Conservation (phyloP, 2,329 filamentous ascomycete species). For the Fusarium tricinctum region DNA sequence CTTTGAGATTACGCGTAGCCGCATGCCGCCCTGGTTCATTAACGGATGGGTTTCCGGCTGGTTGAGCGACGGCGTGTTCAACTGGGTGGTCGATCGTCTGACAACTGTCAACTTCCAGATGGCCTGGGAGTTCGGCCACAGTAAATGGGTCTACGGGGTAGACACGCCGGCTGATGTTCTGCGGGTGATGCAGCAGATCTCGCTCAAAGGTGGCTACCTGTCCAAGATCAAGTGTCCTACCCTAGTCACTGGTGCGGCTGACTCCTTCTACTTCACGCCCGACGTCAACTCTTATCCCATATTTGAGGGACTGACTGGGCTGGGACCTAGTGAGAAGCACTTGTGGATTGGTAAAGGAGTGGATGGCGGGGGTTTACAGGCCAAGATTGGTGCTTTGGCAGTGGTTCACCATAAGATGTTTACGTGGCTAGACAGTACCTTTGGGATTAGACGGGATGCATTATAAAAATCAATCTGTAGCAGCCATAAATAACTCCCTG, state of each 20-base stretch:
- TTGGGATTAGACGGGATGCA: conserved; percentile 30
- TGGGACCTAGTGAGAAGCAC: conserved; percentile 34
- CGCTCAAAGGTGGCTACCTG: conserved; percentile 40
- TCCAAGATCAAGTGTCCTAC: conserved; percentile 48
- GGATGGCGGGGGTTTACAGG: conserved; percentile 35
- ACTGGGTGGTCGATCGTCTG: conserved; percentile 42
- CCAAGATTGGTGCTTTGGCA: conserved; percentile 46
- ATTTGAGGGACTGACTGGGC: conserved; percentile 21
- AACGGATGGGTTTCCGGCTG: conserved; percentile 39
- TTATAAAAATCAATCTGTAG: background rate
- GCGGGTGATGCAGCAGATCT: conserved; percentile 39
- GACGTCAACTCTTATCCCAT: conserved; percentile 27
- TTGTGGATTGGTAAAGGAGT: conserved; percentile 40
- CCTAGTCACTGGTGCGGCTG: conserved; percentile 47
- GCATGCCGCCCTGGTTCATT: conserved; percentile 47
- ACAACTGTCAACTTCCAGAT: conserved; percentile 48
- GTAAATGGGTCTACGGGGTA: conserved; percentile 46
- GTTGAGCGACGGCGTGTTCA: conserved; percentile 46
- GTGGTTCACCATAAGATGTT: conserved; percentile 42
- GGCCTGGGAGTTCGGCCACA: conserved; percentile 51
- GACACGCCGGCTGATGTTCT: conserved; percentile 48
- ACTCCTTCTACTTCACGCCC: conserved; percentile 41
- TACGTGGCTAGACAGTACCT: conserved; percentile 42
- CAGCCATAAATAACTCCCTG: background rate
- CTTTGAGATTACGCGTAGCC: conserved; percentile 46